phyloP scores from a whole-genome alignment of 768 basidiomycete genomes.

The Pluteus cervinus region DNA sequence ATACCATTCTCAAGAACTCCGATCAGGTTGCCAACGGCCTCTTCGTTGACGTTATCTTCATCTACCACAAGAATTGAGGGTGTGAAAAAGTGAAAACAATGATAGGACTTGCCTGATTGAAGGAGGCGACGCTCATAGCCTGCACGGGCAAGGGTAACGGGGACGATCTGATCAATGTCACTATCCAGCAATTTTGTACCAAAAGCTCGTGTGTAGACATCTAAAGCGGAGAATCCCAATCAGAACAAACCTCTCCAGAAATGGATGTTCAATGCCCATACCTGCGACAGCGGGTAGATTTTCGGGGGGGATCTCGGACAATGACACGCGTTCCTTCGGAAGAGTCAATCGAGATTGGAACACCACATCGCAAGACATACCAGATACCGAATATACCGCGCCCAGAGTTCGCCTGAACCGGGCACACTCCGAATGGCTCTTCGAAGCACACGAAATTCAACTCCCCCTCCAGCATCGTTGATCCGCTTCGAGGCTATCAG shows the following conservation, averaged over 20 bases:
- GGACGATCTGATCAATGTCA: constrained; percentile 61
- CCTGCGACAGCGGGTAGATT: constrained; percentile 24
- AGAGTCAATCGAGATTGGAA: constrained; percentile 1
- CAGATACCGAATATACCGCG: constrained; percentile 66
- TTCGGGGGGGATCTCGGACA: constrained; percentile 24
- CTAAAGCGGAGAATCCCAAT: constrained; percentile 24
- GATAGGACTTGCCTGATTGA: constrained; percentile 38
- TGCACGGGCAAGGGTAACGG: constrained; percentile 57
- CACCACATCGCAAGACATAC: constrained; percentile 30
- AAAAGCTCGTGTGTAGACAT: constrained; percentile 52
- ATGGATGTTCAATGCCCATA: constrained; percentile 7
- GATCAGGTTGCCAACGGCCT: constrained; percentile 46
- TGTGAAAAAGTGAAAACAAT: constrained; percentile 23
- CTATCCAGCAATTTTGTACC: constrained; percentile 45
- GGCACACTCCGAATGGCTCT: constrained; percentile 72
- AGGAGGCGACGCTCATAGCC: constrained; percentile 55
- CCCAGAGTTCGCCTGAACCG: constrained; percentile 72
- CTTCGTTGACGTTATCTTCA: constrained; percentile 28
- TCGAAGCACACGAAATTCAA: constrained; percentile 35
- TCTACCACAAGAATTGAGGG: not conserved
- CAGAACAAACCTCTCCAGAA: constrained; percentile 8
- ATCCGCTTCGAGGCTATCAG: constrained; percentile 31
- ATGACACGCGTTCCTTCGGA: constrained; percentile 35
- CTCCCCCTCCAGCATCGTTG: constrained; percentile 34
- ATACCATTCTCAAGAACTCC: constrained; percentile 60